Percentiles rank a stretch among this genome's conserved stretches.
Evolutionary conservation across 2,329 filamentous ascomycete genomes (phyloP).

Genomic region (Helicocarpus griseus): DNA sequence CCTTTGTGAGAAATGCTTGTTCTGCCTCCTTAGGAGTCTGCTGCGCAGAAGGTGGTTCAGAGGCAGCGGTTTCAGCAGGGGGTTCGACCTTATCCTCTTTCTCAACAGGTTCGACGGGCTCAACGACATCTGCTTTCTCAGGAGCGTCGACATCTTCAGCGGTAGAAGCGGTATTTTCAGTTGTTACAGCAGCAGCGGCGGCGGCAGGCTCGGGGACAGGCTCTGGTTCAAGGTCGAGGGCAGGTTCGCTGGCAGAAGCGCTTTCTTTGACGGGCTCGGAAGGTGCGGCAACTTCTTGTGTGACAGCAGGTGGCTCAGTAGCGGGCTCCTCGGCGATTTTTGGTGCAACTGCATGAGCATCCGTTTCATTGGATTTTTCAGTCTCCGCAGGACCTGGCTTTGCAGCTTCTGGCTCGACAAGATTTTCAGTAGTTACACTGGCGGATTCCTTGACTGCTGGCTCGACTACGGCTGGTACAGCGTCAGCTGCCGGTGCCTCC

Average conservation of each 20-base stretch:
- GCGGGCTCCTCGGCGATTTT: no score
- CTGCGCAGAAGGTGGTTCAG: not conserved
- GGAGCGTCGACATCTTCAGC: constrained; percentile 6
- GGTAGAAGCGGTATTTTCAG: not conserved
- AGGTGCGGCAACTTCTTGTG: no score
- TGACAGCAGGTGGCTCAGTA: no score
- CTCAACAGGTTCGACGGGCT: constrained; percentile 5
- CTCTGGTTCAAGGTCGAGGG: no score
- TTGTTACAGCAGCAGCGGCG: not conserved
- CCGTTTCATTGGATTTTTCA: not conserved
- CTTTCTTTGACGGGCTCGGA: no score
- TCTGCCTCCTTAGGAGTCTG: not conserved
- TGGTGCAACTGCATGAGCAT: no score
- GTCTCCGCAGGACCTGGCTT: not conserved
- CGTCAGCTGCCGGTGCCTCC: not conserved
- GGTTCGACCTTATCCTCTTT: not conserved
- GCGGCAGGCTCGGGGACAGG: constrained; percentile 3
- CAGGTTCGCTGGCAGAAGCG: no score
- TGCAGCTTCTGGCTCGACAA: not conserved
- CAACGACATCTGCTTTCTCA: not conserved
- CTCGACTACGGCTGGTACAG: not conserved
- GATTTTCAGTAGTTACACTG: not conserved
- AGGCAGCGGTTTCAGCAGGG: not conserved
- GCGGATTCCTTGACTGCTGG: constrained; percentile 1
- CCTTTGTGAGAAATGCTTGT: not conserved